Evolutionary conservation across 1,139 yeast species (phyloP).

Genomic region (Yamadazyma trypodendri): DNA sequence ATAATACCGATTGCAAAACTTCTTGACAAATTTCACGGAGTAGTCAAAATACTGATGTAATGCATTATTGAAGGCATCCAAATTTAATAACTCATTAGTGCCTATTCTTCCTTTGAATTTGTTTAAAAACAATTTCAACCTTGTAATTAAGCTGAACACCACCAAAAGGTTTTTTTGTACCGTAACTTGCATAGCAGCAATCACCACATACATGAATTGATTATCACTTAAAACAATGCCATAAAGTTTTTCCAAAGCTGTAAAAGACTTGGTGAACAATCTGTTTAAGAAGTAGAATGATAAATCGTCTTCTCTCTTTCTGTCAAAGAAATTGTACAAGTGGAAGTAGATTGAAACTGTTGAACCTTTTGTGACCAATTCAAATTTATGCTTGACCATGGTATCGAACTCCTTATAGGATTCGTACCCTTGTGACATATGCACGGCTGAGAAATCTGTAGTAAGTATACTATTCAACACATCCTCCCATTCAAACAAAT

Average conservation of each 20-base stretch:
- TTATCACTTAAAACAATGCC: slow-evolving; percentile 3
- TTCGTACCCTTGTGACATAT: no score
- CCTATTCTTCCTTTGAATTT: background rate
- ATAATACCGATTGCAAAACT: slow-evolving; percentile 4
- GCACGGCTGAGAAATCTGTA: no score
- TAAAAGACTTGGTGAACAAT: slow-evolving; percentile 20
- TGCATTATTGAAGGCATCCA: background rate
- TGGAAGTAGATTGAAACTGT: slow-evolving; percentile 25
- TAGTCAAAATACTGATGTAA: background rate
- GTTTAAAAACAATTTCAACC: slow-evolving; percentile 5
- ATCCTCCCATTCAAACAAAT: slow-evolving; percentile 1
- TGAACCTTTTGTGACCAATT: slow-evolving; percentile 28
- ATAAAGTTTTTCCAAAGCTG: slow-evolving; percentile 5
- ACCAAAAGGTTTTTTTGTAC: slow-evolving; percentile 30
- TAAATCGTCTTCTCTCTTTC: slow-evolving; percentile 20
- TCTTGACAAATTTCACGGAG: slow-evolving; percentile 2
- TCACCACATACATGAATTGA: slow-evolving; percentile 26
- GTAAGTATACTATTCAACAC: background rate
- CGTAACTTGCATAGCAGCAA: slow-evolving; percentile 27
- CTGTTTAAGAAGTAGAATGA: slow-evolving; percentile 33
- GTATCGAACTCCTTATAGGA: background rate
- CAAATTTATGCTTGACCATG: slow-evolving; percentile 16
- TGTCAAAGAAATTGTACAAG: slow-evolving; percentile 32
- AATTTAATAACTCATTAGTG: background rate
- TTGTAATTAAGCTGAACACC: slow-evolving; percentile 17